These are phyloP conservation scores for Phytophthora pistaciae DNA, from an alignment of 352 stramenopile genomes.

Conservation along the genomic window DNA sequence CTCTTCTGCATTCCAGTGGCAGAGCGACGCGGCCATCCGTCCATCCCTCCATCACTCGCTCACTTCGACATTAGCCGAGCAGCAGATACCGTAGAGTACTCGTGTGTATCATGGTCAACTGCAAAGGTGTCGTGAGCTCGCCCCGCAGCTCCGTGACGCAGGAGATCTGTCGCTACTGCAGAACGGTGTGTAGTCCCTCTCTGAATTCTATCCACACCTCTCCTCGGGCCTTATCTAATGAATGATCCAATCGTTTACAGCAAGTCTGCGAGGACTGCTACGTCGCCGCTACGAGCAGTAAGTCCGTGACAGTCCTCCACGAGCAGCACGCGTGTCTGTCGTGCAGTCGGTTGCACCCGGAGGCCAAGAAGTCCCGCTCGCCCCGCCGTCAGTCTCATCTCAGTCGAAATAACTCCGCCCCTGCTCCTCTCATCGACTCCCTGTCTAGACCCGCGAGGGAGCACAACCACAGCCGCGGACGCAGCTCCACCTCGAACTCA, in stretches of 20 bases:
- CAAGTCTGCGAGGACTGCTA: constrained; percentile 37
- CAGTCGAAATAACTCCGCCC: constrained; percentile 19
- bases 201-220: neutral
- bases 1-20: constrained; percentile 23
- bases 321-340: constrained; percentile 35
- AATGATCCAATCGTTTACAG: constrained; percentile 17
- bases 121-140: constrained; percentile 13
- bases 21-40: constrained; percentile 3
- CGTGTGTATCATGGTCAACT: constrained; percentile 33
- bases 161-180: constrained; percentile 41
- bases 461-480: neutral
- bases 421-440: constrained; percentile 18
- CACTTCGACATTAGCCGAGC: constrained; percentile 3
- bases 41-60: neutral
- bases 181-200: constrained; percentile 20
- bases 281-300: constrained; percentile 8
- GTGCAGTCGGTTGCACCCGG: constrained; percentile 30
- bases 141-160: constrained; percentile 12
- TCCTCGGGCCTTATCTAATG: too few species aligned
- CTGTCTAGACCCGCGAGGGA: constrained; percentile 28
- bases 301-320: constrained; percentile 2
- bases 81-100: neutral
- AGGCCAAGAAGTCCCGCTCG: constrained; percentile 10
- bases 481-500: neutral
- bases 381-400: constrained; percentile 7